phyloP scores from a whole-genome alignment of 805 yeast genomes.

The Wickerhamiella vanderwaltii region DNA sequence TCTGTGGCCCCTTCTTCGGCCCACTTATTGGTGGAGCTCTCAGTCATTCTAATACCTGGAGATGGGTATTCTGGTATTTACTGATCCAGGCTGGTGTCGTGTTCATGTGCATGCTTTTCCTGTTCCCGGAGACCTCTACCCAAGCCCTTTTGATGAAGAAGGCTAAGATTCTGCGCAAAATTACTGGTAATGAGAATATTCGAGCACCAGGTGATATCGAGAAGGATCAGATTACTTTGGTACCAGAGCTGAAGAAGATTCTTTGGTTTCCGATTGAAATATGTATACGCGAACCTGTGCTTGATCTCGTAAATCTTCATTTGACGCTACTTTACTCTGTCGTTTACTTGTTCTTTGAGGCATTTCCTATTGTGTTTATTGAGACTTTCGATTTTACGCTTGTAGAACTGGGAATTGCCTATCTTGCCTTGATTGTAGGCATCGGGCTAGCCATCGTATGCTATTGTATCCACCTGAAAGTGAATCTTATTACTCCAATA shows the following conservation, averaged over 20 bases:
- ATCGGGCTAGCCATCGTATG: conserved; percentile 26
- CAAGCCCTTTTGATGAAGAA: conserved; percentile 37
- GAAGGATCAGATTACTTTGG: neutral
- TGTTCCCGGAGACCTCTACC: conserved; percentile 40
- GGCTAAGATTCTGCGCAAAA: conserved; percentile 36
- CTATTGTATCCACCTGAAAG: conserved; percentile 10
- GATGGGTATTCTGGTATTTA: conserved; percentile 45
- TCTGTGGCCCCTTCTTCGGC: conserved; percentile 44
- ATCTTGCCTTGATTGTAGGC: conserved; percentile 38
- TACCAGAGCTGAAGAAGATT: conserved; percentile 14
- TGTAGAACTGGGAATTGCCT: conserved; percentile 38
- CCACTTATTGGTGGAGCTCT: conserved; percentile 46
- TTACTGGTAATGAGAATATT: conserved; percentile 26
- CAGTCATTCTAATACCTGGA: conserved; percentile 36
- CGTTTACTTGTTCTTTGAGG: conserved; percentile 47
- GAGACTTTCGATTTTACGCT: conserved; percentile 36
- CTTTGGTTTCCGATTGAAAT: conserved; percentile 34
- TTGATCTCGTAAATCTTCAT: conserved; percentile 41
- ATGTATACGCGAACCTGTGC: conserved; percentile 43
- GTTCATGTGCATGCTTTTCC: conserved; percentile 28
- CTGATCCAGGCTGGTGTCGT: conserved; percentile 31
- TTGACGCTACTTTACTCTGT: conserved; percentile 42
- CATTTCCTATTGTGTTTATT: conserved; percentile 44
- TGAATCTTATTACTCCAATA: neutral
- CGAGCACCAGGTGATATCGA: conserved; percentile 17